Percentiles rank a stretch among this genome's conserved stretches.
Conservation (phyloP, 495 filamentous ascomycete species). For the Rostrohypoxylon terebratum region DNA sequence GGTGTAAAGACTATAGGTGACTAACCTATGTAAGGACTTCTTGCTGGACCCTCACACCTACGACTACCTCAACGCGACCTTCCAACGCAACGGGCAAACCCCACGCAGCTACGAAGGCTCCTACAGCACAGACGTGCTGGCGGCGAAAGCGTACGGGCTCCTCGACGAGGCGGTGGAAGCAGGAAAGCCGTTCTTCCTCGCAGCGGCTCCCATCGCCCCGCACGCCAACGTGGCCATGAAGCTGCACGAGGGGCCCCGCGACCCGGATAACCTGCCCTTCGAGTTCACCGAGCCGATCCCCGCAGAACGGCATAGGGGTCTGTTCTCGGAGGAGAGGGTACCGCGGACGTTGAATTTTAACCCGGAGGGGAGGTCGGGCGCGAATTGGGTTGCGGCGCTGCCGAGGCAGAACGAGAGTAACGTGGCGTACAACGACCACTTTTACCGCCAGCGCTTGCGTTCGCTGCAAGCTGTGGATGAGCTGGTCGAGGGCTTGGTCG, state of each 20-base stretch:
- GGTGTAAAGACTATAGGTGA: background rate
- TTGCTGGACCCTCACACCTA: constrained; percentile 76
- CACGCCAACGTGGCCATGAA: constrained; percentile 67
- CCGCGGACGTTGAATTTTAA: constrained; percentile 62
- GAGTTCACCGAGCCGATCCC: constrained; percentile 63
- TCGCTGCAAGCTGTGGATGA: constrained; percentile 74
- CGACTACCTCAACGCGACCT: constrained; percentile 71
- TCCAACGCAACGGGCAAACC: constrained; percentile 68
- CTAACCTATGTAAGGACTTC: constrained; percentile 62
- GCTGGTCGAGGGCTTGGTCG: constrained; percentile 66
- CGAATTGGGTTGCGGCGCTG: constrained; percentile 67
- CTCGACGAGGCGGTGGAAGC: constrained; percentile 67
- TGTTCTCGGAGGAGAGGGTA: constrained; percentile 60
- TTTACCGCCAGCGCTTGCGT: constrained; percentile 71
- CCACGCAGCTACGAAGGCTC: constrained; percentile 67
- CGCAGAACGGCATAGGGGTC: constrained; percentile 53
- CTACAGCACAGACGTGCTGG: constrained; percentile 71
- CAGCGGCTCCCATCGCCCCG: constrained; percentile 70
- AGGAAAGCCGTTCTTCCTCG: constrained; percentile 69
- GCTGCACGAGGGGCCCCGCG: background rate
- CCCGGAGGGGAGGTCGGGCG: constrained; percentile 64
- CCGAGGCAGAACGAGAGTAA: constrained; percentile 65
- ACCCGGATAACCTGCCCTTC: constrained; percentile 22
- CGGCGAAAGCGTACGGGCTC: constrained; percentile 69
- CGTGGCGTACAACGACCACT: constrained; percentile 72